Evolutionary conservation across 2,329 filamentous ascomycete genomes (phyloP).

Genomic region (Pochonia chlamydosporia): DNA sequence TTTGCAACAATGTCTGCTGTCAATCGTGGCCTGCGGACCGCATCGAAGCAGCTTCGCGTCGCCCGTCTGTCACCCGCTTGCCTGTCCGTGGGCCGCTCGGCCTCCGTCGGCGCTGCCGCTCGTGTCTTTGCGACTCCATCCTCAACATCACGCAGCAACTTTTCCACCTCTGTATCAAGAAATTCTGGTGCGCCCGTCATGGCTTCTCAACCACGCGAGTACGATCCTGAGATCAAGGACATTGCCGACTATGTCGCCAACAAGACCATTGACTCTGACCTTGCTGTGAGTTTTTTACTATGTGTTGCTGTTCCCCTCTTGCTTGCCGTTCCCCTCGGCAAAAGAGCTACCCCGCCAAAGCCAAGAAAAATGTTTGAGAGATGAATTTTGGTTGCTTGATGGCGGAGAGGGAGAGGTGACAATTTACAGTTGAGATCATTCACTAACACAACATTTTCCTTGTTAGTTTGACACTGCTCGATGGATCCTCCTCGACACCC

Average conservation of each 20-base stretch:
- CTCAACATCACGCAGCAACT: constrained; percentile 28
- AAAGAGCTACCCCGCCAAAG: neutral
- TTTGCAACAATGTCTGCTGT: constrained; percentile 43
- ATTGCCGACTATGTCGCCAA: constrained; percentile 95
- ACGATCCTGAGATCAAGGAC: constrained; percentile 89
- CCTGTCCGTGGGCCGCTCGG: constrained; percentile 13
- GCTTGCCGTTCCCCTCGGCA: neutral
- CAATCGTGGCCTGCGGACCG: constrained; percentile 48
- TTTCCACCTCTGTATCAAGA: constrained; percentile 44
- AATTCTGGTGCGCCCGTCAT: constrained; percentile 44
- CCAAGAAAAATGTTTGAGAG: neutral
- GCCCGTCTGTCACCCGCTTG: constrained; percentile 20
- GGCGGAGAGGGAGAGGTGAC: neutral
- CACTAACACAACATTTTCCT: neutral
- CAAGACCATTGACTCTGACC: constrained; percentile 81
- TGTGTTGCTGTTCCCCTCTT: neutral
- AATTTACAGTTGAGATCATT: too few species aligned
- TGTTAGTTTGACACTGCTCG: constrained; percentile 85
- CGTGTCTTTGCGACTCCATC: constrained; percentile 23
- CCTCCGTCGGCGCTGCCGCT: constrained; percentile 19
- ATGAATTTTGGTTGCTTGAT: neutral
- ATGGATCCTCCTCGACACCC: constrained; percentile 93
- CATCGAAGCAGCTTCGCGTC: constrained; percentile 47
- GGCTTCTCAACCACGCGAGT: constrained; percentile 52
- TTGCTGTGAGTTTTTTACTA: constrained; percentile 65